Evolutionary conservation across 352 stramenopile species (phyloP), one percentile per base, ranked within the genome.

Genomic region (Lagenidium giganteum): DNA sequence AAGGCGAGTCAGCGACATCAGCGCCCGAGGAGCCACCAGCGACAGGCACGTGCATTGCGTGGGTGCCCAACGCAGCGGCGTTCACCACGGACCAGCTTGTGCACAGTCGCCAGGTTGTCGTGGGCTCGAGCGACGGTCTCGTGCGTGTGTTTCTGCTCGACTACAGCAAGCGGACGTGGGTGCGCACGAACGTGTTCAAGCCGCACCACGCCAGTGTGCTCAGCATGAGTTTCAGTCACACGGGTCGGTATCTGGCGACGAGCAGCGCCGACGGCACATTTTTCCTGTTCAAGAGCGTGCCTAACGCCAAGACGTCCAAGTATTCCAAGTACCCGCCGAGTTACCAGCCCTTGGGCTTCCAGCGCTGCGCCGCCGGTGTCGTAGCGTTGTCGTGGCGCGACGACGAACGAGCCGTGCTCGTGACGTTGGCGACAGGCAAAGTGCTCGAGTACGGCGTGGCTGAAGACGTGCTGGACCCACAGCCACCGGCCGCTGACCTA

Each of bases 41-140:
- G 1, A 35, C 67, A 3, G 84, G 80, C 5, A 77, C 81, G 4
- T 44, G 57, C n/a, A 69, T 96, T 34, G 40, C 54, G 8, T 96
- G 86, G 85, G 75, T 89, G 0, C 83, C 86, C 7, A 69, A 40
- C 30, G 57, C 34, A 7, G 57, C 42, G 14, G 72, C 72, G 1
- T 20, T 85, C 23, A 42, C 66, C 9, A 72, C 58, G 4, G 53
- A 69, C 12, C 47, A 79, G 5, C 29, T 25, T 1, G 55, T 91
- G 37, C 47, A 59, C 11, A 90, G 83, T 33, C 65, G 77, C 6
- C 89, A 92, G 17, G 64, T 97, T 35, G 64, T 73, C 17, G 90
- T 96, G 17, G 91, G 92, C 0, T 98, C 96, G 55, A 70, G 67
- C 26, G 83, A 98, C 43, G 90, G 90, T 6, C 66, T 96, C 12